A percentile compares a stretch with the other conserved stretches of the same genome.
Conservation (phyloP, 345 rosid species). For the Linum usitatissimum region DNA sequence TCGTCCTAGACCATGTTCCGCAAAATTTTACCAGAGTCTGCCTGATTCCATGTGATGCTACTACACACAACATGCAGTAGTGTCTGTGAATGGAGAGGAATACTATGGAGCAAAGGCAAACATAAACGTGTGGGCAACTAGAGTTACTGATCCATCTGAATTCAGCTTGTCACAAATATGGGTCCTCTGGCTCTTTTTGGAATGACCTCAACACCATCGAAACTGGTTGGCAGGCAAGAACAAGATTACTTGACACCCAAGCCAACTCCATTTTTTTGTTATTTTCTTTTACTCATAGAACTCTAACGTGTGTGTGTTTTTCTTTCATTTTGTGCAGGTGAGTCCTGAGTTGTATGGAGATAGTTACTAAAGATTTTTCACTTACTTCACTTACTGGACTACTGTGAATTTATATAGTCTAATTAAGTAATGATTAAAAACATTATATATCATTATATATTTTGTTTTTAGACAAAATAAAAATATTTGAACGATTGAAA, state of each 20-base stretch:
- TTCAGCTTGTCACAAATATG: conserved; percentile 28
- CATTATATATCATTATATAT: too few species aligned
- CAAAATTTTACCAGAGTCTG: not conserved
- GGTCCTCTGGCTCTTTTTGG: conserved; percentile 27
- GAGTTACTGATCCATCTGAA: conserved; percentile 16
- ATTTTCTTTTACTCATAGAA: not conserved
- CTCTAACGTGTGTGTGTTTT: not conserved
- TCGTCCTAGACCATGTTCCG: too few species aligned
- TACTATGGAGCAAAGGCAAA: conserved; percentile 28
- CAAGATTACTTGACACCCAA: not conserved
- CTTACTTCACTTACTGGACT: conserved; percentile 16
- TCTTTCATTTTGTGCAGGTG: conserved; percentile 12
- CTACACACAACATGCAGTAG: conserved; percentile 23
- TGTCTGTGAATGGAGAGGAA: conserved; percentile 25
- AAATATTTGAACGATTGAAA: too few species aligned
- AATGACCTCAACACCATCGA: conserved; percentile 24
- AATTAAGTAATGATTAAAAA: too few species aligned
- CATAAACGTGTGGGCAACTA: conserved; percentile 26
- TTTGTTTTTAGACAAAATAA: too few species aligned
- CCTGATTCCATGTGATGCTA: not conserved
- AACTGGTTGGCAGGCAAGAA: conserved; percentile 29
- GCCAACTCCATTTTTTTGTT: too few species aligned
- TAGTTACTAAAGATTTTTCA: conserved; percentile 24
- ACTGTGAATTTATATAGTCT: not conserved
- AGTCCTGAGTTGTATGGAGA: conserved; percentile 30